phyloP scores from a whole-genome alignment of 495 filamentous ascomycete species.

The Mytilinidion resinicola region DNA sequence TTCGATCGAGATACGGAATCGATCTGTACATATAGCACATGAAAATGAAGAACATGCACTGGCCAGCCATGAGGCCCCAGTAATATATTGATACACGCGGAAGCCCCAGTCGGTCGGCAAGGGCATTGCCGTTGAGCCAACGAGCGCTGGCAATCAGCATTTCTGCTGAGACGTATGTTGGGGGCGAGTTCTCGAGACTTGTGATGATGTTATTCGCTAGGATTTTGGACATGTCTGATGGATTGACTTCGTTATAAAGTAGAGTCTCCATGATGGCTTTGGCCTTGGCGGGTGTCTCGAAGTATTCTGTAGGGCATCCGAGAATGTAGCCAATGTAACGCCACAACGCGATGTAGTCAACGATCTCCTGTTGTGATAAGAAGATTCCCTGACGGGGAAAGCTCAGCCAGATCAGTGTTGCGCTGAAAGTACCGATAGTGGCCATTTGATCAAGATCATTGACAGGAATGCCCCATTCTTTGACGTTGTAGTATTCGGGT shows the following conservation, averaged over 20 bases:
- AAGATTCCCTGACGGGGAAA: constrained; percentile 69
- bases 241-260: constrained; percentile 55
- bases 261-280: constrained; percentile 60
- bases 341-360: constrained; percentile 71
- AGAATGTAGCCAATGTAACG: constrained; percentile 65
- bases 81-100: constrained; percentile 52
- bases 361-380: constrained; percentile 53
- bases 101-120: constrained; percentile 56
- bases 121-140: constrained; percentile 61
- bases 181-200: constrained; percentile 55
- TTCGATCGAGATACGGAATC: constrained; percentile 52
- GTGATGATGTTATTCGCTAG: constrained; percentile 71
- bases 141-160: constrained; percentile 61
- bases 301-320: constrained; percentile 55
- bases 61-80: constrained; percentile 55
- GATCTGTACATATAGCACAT: constrained; percentile 49
- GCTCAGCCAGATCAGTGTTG: constrained; percentile 58
- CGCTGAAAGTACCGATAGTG: constrained; percentile 64
- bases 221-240: constrained; percentile 51
- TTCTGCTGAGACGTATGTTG: constrained; percentile 48
- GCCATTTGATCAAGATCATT: constrained; percentile 68
- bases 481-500: constrained; percentile 58
- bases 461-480: constrained; percentile 58
- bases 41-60: constrained; percentile 58
- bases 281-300: constrained; percentile 49